phyloP scores from a whole-genome alignment of 495 filamentous ascomycete species.

The Hamigera avellanea region DNA sequence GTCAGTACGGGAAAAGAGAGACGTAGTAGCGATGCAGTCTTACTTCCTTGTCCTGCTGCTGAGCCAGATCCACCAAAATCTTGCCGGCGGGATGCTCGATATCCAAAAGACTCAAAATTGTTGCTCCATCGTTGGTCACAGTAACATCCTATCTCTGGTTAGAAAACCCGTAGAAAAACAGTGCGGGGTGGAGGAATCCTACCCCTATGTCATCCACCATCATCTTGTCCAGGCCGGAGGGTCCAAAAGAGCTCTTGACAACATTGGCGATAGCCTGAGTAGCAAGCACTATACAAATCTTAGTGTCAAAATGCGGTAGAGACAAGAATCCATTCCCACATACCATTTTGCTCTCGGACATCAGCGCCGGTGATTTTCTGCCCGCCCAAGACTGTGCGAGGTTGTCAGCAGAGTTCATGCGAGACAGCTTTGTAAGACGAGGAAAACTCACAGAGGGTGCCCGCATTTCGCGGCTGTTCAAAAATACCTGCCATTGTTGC shows the following conservation, averaged over 20 bases:
- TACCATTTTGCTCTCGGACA: conserved; percentile 92
- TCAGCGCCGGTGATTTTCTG: conserved; percentile 91
- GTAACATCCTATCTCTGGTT: conserved; percentile 70
- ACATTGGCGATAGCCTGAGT: conserved; percentile 98
- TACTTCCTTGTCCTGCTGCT: conserved; percentile 97
- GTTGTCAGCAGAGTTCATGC: conserved; percentile 18
- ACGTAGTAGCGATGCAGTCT: neutral
- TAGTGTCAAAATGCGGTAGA: conserved; percentile 5
- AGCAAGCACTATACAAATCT: conserved; percentile 56
- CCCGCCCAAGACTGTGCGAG: conserved; percentile 67
- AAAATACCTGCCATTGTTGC: conserved; percentile 75
- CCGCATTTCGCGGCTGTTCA: conserved; percentile 74
- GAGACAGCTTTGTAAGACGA: neutral
- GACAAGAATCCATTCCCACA: conserved; percentile 11
- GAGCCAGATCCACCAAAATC: conserved; percentile 93
- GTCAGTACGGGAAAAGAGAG: conserved; percentile 9
- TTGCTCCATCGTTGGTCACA: conserved; percentile 97
- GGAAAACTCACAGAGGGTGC: conserved; percentile 59
- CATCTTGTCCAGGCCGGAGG: conserved; percentile 98
- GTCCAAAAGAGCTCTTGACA: conserved; percentile 96
- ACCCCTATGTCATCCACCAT: conserved; percentile 99
- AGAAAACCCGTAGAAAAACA: conserved; percentile 10
- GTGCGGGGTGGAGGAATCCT: conserved; percentile 19
- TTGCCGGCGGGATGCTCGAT: conserved; percentile 97
- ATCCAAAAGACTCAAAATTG: conserved; percentile 87